A percentile compares a stretch with the other conserved stretches of the same genome.
These are phyloP conservation scores for Cercophora samala DNA, from an alignment of 495 filamentous ascomycete species.

Conservation along the genomic window DNA sequence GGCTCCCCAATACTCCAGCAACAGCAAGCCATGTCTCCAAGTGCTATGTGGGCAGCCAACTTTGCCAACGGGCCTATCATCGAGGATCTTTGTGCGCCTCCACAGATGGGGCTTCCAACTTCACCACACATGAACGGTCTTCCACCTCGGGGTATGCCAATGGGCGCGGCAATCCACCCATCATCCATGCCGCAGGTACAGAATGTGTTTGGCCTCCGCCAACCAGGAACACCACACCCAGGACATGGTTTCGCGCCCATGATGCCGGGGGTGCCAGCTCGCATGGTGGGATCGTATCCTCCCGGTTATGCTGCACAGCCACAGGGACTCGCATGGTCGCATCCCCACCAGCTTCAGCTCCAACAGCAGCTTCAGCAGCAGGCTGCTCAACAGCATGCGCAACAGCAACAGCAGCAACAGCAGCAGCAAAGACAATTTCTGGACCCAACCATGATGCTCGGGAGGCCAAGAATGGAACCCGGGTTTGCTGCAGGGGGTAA, in stretches of 20 bases:
- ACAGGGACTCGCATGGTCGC: neutral
- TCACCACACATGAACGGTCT: slow-evolving; percentile 12
- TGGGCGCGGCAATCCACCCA: slow-evolving; percentile 12
- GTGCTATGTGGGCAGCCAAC: slow-evolving; percentile 10
- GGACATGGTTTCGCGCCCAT: neutral
- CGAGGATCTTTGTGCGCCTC: slow-evolving; percentile 22
- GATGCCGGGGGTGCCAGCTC: neutral
- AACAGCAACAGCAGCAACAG: neutral
- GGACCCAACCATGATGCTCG: slow-evolving; percentile 8
- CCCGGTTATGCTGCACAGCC: neutral
- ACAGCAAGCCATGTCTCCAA: slow-evolving; percentile 14
- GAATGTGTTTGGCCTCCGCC: slow-evolving; percentile 20
- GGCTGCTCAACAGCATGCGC: neutral
- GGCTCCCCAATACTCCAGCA: slow-evolving; percentile 15
- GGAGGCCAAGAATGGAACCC: slow-evolving; percentile 12
- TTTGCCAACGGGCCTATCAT: slow-evolving; percentile 24
- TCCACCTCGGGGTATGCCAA: slow-evolving; percentile 5
- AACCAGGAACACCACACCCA: slow-evolving; percentile 4
- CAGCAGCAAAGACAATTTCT: slow-evolving; percentile 7
- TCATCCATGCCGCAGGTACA: slow-evolving; percentile 18
- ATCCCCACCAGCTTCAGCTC: slow-evolving; percentile 28
- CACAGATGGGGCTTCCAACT: slow-evolving; percentile 9
- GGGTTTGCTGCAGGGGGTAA: slow-evolving; percentile 7
- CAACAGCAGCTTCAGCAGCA: slow-evolving; percentile 4
- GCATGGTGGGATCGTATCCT: neutral